Percentiles rank a stretch among this genome's conserved stretches.
Evolutionary conservation across 2,329 filamentous ascomycete species (phyloP).

Genomic region (Arthrobotrys iridis): DNA sequence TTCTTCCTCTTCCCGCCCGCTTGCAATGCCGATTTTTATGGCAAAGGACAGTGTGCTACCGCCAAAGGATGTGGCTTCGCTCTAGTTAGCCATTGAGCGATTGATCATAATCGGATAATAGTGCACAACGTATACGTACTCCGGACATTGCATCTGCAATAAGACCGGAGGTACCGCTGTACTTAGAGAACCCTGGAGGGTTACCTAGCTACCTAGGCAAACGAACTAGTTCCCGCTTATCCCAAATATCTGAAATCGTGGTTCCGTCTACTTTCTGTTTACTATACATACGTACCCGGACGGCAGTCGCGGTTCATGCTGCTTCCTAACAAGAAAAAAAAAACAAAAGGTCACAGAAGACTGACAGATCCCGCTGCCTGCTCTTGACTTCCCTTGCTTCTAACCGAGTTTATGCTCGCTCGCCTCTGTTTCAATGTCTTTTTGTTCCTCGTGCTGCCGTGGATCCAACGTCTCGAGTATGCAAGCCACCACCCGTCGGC

Average conservation of each 20-base stretch:
- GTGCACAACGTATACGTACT: conserved; percentile 2
- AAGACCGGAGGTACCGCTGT: conserved; percentile 13
- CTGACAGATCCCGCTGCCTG: neutral
- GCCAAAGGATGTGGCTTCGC: neutral
- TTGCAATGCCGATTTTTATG: neutral
- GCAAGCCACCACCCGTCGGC: conserved; percentile 48
- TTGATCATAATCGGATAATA: conserved; percentile 13
- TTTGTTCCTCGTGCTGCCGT: conserved; percentile 22
- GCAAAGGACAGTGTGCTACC: neutral
- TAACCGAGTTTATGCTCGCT: neutral
- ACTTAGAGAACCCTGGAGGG: neutral
- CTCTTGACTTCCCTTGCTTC: neutral
- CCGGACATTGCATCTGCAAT: neutral
- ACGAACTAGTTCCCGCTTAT: neutral
- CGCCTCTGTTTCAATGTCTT: neutral
- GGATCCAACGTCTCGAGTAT: conserved; percentile 44
- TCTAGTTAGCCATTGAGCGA: conserved; percentile 1
- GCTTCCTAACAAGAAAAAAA: neutral
- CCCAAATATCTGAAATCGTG: conserved; percentile 4
- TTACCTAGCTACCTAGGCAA: conserved; percentile 14
- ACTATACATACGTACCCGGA: conserved; percentile 14
- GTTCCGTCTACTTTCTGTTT: neutral
- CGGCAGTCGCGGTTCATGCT: conserved; percentile 7
- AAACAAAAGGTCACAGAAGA: neutral
- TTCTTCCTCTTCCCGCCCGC: neutral